Percentiles rank a stretch among this genome's conserved stretches.
phyloP scores from a whole-genome alignment of 306 rosid genomes.

The Gastrolobium bilobum region DNA sequence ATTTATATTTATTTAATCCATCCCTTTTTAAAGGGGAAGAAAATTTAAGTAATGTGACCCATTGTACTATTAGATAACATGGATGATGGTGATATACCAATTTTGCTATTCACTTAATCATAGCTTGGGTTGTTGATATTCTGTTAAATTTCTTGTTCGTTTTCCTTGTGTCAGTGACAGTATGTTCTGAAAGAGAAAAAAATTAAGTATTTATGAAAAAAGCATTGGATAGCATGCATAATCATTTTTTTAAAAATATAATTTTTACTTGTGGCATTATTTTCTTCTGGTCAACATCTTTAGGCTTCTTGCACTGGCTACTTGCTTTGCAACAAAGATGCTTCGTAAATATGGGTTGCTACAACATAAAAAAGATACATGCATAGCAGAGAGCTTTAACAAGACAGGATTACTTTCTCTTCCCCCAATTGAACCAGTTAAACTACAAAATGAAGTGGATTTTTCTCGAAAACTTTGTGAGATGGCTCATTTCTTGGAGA shows the following conservation, averaged over 20 bases:
- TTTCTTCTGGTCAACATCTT: conserved; percentile 44
- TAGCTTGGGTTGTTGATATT: conserved; percentile 30
- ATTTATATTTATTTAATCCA: not conserved
- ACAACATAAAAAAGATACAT: conserved; percentile 61
- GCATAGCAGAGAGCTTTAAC: conserved; percentile 51
- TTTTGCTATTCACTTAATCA: conserved; percentile 29
- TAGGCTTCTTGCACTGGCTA: conserved; percentile 91
- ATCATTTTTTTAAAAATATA: not conserved
- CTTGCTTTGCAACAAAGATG: conserved; percentile 88
- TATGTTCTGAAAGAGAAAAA: conserved; percentile 28
- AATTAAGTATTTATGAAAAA: conserved; percentile 10
- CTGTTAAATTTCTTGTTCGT: conserved; percentile 39
- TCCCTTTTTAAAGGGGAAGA: not conserved
- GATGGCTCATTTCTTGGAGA: conserved; percentile 95
- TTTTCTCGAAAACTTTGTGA: conserved; percentile 74
- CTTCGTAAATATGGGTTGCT: conserved; percentile 81
- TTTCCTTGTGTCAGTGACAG: conserved; percentile 14
- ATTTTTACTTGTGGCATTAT: conserved; percentile 38
- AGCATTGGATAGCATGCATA: conserved; percentile 19
- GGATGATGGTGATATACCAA: conserved; percentile 21
- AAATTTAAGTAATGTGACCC: conserved; percentile 4
- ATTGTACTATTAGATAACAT: conserved; percentile 24
- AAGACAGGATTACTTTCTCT: conserved; percentile 60
- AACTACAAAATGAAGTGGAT: conserved; percentile 60
- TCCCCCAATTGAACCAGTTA: conserved; percentile 64